Evolutionary conservation across 2,329 filamentous ascomycete genomes (phyloP), one percentile per base, ranked within the genome.

Genomic region (Fusarium hostae): DNA sequence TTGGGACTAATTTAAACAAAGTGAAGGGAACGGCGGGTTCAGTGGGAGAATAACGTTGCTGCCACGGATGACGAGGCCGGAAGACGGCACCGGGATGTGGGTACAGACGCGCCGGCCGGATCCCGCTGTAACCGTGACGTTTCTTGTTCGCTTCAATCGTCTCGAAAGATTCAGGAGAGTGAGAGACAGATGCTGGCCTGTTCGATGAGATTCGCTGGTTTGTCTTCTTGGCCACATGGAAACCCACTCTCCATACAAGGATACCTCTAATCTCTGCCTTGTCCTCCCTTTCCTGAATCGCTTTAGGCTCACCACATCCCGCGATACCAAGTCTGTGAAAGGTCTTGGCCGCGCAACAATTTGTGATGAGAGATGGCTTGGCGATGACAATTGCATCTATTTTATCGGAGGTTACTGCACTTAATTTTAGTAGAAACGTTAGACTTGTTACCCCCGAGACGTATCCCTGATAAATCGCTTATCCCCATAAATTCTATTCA

Each of bases 61-160:
- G 43, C 35, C 39, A 55, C 56, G 32, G 63, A 44, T 71, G 68
- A 71, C 68, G 68, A 71, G 37, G 37, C 52, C 69, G 69, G 69
- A 60, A 70, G 47, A 72, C 69, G 69, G 69, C 69, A 72, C 57
- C 68, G 69, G 65, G 69, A 72, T 72, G 69, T 72, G 69, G 69
- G 69, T 60, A 66, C 39, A 58, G 44, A 40, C 15, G 43, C 37
- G 39, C 34, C 67, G 52, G 51, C 32, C 44, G 20, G 60, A 32
- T 62, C 44, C 56, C 34, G 54, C n/a, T 51, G 52, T 66, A 40
- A 44, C 52, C 30, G 57, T 62, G 63, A 65, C 51, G 51, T 51
- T 51, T 51, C 45, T 48, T 22, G 45, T 30, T 48, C 30, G 48
- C 48, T 35, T 51, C 22, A 51, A 20, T 35, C 18, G 30, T 24